phyloP scores from a whole-genome alignment of 2,329 filamentous ascomycete genomes.

The Aspergillus udagawae region DNA sequence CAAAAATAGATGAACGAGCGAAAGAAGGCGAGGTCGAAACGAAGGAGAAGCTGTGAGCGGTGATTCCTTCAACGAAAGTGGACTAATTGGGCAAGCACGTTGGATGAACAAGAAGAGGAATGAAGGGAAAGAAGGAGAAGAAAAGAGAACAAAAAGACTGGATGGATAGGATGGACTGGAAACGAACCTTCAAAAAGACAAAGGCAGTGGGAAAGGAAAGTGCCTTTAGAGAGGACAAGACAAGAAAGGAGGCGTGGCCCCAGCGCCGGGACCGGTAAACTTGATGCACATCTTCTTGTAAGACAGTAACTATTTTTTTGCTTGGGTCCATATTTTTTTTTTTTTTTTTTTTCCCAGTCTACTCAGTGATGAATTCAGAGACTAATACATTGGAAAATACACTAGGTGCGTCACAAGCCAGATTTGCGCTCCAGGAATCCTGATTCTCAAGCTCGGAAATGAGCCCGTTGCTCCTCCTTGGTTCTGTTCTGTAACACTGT shows the following conservation, averaged over 20 bases:
- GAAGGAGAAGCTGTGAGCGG: slow-evolving; percentile 29
- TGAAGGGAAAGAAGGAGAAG: slow-evolving; percentile 32
- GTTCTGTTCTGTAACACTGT: slow-evolving; percentile 14
- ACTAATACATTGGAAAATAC: neutral
- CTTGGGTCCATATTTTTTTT: too few relatives aligned
- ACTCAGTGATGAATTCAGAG: neutral
- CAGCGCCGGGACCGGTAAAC: slow-evolving; percentile 23
- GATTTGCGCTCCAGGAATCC: slow-evolving; percentile 1
- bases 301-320: slow-evolving; percentile 6
- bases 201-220: slow-evolving; percentile 16
- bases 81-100: slow-evolving; percentile 32
- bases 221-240: slow-evolving; percentile 23
- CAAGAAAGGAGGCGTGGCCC: slow-evolving; percentile 29
- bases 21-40: slow-evolving; percentile 26
- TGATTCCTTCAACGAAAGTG: slow-evolving; percentile 13
- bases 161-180: slow-evolving; percentile 6
- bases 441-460: slow-evolving; percentile 9
- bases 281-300: slow-evolving; percentile 16
- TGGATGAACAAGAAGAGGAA: slow-evolving; percentile 15
- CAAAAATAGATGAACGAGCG: slow-evolving; percentile 31
- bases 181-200: slow-evolving; percentile 2
- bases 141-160: slow-evolving; percentile 29
- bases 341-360: neutral
- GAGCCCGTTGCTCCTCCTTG: slow-evolving; percentile 7
- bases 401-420: neutral